A percentile compares a stretch with the other conserved stretches of the same genome.
These are phyloP conservation scores for Fusarium sp. DNA, from an alignment of 2,329 filamentous ascomycete species.

Conservation along the genomic window DNA sequence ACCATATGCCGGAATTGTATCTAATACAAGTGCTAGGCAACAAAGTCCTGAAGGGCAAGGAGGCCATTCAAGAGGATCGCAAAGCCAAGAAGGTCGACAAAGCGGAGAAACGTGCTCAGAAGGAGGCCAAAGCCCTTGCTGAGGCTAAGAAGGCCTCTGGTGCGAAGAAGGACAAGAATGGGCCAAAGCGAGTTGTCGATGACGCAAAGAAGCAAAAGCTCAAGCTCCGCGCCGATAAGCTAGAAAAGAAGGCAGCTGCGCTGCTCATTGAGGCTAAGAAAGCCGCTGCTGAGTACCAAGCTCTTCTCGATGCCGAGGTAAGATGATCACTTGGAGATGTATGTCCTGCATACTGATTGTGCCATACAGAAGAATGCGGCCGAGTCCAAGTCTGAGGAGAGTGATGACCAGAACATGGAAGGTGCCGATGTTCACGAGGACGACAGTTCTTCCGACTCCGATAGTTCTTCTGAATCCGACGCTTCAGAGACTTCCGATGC, in stretches of 20 bases:
- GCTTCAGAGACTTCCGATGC: constrained; percentile 36
- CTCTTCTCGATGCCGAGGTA: constrained; percentile 41
- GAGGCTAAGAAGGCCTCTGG: constrained; percentile 46
- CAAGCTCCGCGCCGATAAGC: constrained; percentile 54
- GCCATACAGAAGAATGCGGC: constrained; percentile 21
- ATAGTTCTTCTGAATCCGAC: constrained; percentile 40
- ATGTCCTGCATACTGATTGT: constrained; percentile 4
- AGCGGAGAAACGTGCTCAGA: constrained; percentile 54
- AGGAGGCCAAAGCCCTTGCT: constrained; percentile 49
- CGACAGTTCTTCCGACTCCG: not conserved
- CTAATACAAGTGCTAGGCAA: constrained; percentile 23
- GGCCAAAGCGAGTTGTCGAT: constrained; percentile 46
- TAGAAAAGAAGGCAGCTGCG: constrained; percentile 48
- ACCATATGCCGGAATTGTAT: not conserved
- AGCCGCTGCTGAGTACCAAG: constrained; percentile 45
- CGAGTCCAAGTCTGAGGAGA: constrained; percentile 30
- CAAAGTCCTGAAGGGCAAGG: constrained; percentile 20
- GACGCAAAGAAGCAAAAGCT: constrained; percentile 54
- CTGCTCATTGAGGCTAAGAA: constrained; percentile 56
- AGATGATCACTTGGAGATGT: constrained; percentile 3
- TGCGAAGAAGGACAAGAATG: constrained; percentile 33
- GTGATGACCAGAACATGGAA: constrained; percentile 7
- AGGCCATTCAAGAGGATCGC: constrained; percentile 41
- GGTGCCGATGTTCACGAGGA: not conserved
- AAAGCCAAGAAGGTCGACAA: constrained; percentile 53